Evolutionary conservation across 768 basidiomycete genomes (phyloP), one percentile per base, ranked within the genome.

Genomic region (Termitomyces sp.): DNA sequence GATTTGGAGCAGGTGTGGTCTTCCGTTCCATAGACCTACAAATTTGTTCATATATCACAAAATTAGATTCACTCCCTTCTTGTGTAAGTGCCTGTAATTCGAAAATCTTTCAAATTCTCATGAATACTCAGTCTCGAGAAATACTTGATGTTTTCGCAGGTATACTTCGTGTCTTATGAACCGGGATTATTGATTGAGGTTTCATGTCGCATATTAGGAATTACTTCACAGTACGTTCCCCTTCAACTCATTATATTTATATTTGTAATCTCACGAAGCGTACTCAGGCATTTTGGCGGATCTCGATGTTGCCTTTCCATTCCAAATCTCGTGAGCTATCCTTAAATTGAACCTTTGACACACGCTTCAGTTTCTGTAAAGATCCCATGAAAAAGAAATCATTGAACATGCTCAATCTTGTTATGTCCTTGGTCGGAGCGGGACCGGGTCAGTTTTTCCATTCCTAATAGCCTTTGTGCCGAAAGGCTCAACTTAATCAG

Each of bases 361-460:
- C 44, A 14, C 6, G 5, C 11, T 28, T 55, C 18, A 41, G 4
- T 33, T 49, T 18, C 56, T 14, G 45, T 9, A 45, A 45, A 51
- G 36, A 36, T 20, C 43, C 0, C 53, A 79, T 78, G 0, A 71
- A 76, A 47, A 84, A 88, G 63, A 76, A 77, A 62, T 72, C 70
- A 79, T 87, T 18, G 79, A 87, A 45, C 79, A 87, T 61, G 71
- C 72, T 0, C 71, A 77, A 5, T 86, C 86, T 0, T 87, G 83
- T 60, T 87, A 83, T 65, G 85, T 88, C 32, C 66, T 87, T 9
- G 86, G 88, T 0, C 74, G 88, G 26, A 88, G 87, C 63, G 88
- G 88, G 3, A 90, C 88, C 0, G 88, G 88, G 88, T 87, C 13
- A 62, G 13, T 55, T 0, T 3, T 48, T 55, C 48, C n/a, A 6